Conservation (phyloP, 2,329 filamentous ascomycete species). For the Colletotrichum sp. region DNA sequence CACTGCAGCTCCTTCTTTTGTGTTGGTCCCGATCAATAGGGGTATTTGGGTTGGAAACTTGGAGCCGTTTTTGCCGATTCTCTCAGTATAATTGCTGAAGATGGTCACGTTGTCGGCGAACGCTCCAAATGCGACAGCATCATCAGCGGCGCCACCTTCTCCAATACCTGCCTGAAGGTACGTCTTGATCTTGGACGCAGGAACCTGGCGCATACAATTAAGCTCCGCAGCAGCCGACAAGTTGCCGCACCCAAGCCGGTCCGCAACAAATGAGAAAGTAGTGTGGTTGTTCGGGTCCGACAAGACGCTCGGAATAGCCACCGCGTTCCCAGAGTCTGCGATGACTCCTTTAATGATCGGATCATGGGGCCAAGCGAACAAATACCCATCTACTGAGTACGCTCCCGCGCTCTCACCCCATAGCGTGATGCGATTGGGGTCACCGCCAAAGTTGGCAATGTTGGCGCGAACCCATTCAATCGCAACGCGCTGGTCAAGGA, state of each 20-base stretch:
- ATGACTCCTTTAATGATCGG: neutral
- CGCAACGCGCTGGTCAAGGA: slow-evolving; percentile 54
- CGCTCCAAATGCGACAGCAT: neutral
- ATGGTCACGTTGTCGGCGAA: neutral
- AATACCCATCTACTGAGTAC: slow-evolving; percentile 26
- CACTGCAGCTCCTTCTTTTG: neutral
- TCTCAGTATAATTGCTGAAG: neutral
- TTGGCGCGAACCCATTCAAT: slow-evolving; percentile 55
- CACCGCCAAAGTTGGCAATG: slow-evolving; percentile 51
- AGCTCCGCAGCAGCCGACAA: neutral
- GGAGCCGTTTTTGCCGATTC: neutral
- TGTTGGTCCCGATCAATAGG: neutral
- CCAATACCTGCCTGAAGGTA: neutral
- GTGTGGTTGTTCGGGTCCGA: neutral
- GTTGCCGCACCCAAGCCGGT: neutral
- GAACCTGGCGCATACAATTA: neutral
- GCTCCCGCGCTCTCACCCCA: slow-evolving; percentile 49
- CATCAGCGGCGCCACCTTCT: neutral
- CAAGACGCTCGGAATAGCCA: neutral
- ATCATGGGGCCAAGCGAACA: neutral
- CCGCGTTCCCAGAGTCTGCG: neutral
- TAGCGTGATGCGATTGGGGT: slow-evolving; percentile 41
- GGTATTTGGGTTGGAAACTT: neutral
- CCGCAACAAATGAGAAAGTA: neutral
- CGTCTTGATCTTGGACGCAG: neutral